Conservation (phyloP, 163 green algal species). For the Scenedesmus sp. region DNA sequence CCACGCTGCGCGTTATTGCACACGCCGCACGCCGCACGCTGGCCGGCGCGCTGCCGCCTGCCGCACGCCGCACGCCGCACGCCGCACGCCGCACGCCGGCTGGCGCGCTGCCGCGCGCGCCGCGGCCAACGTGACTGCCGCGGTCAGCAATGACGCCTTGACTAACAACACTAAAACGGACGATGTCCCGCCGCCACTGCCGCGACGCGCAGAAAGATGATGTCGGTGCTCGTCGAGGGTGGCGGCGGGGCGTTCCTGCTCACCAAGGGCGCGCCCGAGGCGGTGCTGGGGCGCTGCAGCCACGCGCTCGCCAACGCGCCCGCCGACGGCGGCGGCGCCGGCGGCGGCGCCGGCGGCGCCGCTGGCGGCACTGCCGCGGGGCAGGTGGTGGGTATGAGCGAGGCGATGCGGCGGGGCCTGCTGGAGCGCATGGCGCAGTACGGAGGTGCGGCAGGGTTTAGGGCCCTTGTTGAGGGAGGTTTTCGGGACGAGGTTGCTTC, state of each 20-base stretch:
- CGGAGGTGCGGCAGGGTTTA: conserved; percentile 35
- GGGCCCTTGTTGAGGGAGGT: no score
- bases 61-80: no score
- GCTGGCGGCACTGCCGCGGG: background rate
- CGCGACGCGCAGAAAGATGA: conserved; percentile 82
- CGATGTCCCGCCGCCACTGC: no score
- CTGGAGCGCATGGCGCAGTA: conserved; percentile 56
- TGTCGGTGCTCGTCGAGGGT: conserved; percentile 72
- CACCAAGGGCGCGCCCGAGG: conserved; percentile 81
- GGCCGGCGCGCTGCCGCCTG: no score
- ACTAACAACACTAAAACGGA: no score
- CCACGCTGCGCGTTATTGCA: background rate
- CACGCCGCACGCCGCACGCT: no score
- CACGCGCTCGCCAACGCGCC: conserved; percentile 57
- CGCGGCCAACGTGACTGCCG: no score
- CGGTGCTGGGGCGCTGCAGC: conserved; percentile 75
- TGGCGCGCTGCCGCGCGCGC: no score
- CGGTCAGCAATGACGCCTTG: no score
- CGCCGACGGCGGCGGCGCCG: background rate
- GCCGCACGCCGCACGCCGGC: no score
- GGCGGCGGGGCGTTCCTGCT: conserved; percentile 52
- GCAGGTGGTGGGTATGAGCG: conserved; percentile 46
- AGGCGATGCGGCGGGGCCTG: conserved; percentile 26
- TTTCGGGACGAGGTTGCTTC: no score
- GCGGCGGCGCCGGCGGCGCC: conserved; percentile 1